Conservation (phyloP, 1,284 basidiomycete genomes). For the Cutaneotrichosporon mucoides region DNA sequence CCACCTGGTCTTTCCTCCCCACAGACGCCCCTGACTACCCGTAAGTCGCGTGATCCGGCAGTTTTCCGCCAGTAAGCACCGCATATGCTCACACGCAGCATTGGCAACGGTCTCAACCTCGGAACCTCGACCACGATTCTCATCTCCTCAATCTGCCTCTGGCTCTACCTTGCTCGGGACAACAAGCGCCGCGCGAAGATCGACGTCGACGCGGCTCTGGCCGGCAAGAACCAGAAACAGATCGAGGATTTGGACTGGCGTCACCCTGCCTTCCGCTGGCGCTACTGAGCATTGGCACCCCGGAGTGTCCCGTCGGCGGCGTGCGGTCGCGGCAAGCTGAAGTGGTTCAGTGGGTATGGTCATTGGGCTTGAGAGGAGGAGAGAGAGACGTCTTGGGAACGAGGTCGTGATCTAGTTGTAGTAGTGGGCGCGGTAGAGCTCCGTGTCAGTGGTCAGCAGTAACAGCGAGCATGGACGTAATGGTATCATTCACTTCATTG, state of each 20-base stretch:
- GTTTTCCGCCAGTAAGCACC: too few species aligned
- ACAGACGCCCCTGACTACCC: conserved; percentile 12
- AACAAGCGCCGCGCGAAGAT: conserved; percentile 13
- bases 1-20: conserved; percentile 15
- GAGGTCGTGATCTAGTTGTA: too few species aligned
- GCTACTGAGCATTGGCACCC: background rate
- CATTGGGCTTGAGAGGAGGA: too few species aligned
- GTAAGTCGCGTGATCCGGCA: background rate
- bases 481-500: too few species aligned
- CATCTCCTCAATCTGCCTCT: conserved; percentile 2
- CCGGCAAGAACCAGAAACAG: conserved; percentile 6
- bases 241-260: conserved; percentile 16
- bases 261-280: conserved; percentile 18
- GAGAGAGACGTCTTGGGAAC: too few species aligned
- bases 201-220: conserved; percentile 5
- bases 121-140: conserved; percentile 11
- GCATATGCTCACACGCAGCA: background rate
- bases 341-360: too few species aligned
- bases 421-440: too few species aligned
- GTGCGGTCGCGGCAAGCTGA: too few species aligned
- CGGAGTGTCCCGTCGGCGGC: too few species aligned
- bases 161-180: conserved; percentile 6
- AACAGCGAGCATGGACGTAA: too few species aligned
- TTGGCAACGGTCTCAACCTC: conserved; percentile 22
- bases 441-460: too few species aligned